phyloP scores from a whole-genome alignment of 2,329 filamentous ascomycete species.

The Hypoxylon sp. region DNA sequence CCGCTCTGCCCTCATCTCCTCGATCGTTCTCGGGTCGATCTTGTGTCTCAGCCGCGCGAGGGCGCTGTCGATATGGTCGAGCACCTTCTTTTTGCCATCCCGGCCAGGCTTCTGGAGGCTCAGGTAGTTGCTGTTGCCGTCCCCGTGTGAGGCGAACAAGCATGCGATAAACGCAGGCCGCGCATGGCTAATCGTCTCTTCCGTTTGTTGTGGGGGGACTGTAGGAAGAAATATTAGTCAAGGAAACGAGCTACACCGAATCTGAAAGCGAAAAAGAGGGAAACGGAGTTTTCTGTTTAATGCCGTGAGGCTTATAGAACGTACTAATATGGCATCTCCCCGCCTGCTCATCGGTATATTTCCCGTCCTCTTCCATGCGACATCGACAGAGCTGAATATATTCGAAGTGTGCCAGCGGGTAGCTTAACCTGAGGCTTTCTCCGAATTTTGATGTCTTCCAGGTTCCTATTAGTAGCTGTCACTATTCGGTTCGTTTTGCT shows the following conservation, averaged over 20 bases:
- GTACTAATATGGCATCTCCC: slow-evolving; percentile 4
- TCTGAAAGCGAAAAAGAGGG: neutral
- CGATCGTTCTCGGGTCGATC: neutral
- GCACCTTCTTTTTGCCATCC: neutral
- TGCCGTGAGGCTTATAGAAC: neutral
- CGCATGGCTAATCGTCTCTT: neutral
- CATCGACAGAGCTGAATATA: neutral
- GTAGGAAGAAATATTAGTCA: neutral
- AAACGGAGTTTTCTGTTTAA: too few species aligned
- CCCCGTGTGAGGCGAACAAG: slow-evolving; percentile 6
- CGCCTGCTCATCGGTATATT: neutral
- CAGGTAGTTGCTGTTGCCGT: slow-evolving; percentile 5
- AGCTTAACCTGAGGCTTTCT: neutral
- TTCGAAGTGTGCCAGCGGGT: neutral
- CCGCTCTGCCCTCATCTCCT: too few species aligned
- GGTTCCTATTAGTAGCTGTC: neutral
- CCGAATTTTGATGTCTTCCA: slow-evolving; percentile 2
- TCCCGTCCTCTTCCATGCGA: neutral
- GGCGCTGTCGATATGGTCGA: neutral
- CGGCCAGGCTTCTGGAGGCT: neutral
- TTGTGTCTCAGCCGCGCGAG: neutral
- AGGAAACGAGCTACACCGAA: neutral
- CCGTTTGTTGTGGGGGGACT: neutral
- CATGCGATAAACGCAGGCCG: slow-evolving; percentile 3
- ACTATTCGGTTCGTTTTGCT: too few species aligned